Conservation (phyloP, 176 grass and related monocot species). For the Oryza glaberrima region DNA sequence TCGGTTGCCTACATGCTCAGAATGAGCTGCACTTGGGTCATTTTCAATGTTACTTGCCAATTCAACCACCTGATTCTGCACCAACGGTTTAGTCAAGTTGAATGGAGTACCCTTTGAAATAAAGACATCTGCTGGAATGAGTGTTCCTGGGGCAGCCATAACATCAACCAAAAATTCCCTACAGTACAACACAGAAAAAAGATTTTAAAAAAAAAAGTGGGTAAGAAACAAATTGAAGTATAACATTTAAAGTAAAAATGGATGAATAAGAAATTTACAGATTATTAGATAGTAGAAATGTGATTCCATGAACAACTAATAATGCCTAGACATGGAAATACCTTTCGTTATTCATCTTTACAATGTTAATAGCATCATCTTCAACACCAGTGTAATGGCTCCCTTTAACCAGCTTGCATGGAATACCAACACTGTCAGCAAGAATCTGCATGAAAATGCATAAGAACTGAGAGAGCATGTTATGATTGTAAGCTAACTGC, state of each 20-base stretch:
- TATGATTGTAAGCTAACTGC: not conserved
- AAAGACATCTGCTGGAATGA: conserved; percentile 81
- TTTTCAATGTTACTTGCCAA: conserved; percentile 41
- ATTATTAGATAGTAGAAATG: conserved; percentile 27
- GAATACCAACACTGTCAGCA: conserved; percentile 93
- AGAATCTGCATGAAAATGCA: conserved; percentile 73
- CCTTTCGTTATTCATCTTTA: conserved; percentile 84
- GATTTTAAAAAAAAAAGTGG: not conserved
- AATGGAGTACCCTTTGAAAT: conserved; percentile 72
- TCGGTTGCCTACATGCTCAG: conserved; percentile 33
- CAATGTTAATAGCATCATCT: conserved; percentile 89
- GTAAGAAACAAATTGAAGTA: conserved; percentile 17
- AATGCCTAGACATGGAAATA: conserved; percentile 42
- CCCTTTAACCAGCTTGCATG: conserved; percentile 92
- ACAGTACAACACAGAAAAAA: conserved; percentile 23
- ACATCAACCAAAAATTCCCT: conserved; percentile 97
- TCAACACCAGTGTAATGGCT: conserved; percentile 93
- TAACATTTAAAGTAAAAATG: conserved; percentile 25
- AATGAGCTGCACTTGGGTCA: conserved; percentile 38
- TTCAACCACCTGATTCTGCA: conserved; percentile 31
- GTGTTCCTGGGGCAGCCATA: conserved; percentile 88
- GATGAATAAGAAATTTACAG: conserved; percentile 28
- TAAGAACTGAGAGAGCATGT: conserved; percentile 35
- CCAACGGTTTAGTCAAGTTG: conserved; percentile 45
- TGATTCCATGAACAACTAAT: conserved; percentile 26